These are phyloP conservation scores for Ceratocystis variospora DNA, from an alignment of 2,329 filamentous ascomycete species.

Conservation along the genomic window DNA sequence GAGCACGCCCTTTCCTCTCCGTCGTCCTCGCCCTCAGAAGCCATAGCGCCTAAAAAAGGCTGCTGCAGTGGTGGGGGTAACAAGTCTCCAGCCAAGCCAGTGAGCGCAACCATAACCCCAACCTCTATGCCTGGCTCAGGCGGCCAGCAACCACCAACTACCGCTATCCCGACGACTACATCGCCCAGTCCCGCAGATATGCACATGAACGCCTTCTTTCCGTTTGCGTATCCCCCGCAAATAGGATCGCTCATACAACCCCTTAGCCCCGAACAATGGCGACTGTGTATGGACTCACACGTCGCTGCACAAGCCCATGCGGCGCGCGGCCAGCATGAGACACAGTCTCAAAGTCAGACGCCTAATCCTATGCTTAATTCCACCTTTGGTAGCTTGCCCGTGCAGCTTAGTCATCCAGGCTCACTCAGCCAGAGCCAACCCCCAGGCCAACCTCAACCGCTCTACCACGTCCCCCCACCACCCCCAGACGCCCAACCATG, in stretches of 20 bases:
- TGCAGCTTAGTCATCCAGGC: background rate
- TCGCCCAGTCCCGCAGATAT: slow-evolving; percentile 21
- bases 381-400: background rate
- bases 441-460: background rate
- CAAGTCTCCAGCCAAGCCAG: background rate
- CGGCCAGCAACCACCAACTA: slow-evolving; percentile 27
- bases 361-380: background rate
- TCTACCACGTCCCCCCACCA: slow-evolving; percentile 19
- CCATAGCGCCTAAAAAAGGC: slow-evolving; percentile 15
- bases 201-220: slow-evolving; percentile 28
- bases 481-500: slow-evolving; percentile 35
- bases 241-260: slow-evolving; percentile 43
- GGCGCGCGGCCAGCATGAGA: background rate
- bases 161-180: slow-evolving; percentile 26
- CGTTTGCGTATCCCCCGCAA: slow-evolving; percentile 39
- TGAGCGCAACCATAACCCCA: background rate
- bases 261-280: slow-evolving; percentile 41
- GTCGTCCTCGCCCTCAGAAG: background rate
- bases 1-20: background rate
- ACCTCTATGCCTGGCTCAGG: background rate
- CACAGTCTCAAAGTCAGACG: background rate
- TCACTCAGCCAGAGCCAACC: background rate
- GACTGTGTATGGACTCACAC: slow-evolving; percentile 33
- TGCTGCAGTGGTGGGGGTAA: slow-evolving; percentile 22
- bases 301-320: slow-evolving; percentile 12